Conservation (phyloP, 2,329 filamentous ascomycete species). For the Didymella lethalis region DNA sequence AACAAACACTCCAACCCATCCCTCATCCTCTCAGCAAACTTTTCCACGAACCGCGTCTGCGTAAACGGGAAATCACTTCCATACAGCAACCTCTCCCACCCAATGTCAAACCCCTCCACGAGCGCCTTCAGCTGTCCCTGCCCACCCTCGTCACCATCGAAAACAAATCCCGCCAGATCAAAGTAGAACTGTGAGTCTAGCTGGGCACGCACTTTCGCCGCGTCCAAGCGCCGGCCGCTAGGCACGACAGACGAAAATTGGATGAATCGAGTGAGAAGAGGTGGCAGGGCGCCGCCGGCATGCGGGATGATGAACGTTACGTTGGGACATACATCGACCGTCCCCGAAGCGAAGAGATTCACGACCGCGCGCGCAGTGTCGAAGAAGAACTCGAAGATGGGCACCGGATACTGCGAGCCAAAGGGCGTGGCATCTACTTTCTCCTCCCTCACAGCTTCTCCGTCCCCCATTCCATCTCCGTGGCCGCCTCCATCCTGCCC, state of each 20-base stretch:
- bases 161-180: slow-evolving; percentile 61
- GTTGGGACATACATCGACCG: slow-evolving; percentile 56
- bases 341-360: slow-evolving; percentile 60
- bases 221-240: slow-evolving; percentile 37
- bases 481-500: not conserved
- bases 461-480: too few species aligned
- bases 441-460: not conserved
- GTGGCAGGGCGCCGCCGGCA: slow-evolving; percentile 56
- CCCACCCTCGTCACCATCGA: slow-evolving; percentile 49
- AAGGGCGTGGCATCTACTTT: slow-evolving; percentile 49
- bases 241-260: slow-evolving; percentile 52
- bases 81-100: slow-evolving; percentile 56
- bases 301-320: slow-evolving; percentile 61
- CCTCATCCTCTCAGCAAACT: slow-evolving; percentile 54
- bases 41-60: slow-evolving; percentile 47
- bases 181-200: slow-evolving; percentile 59
- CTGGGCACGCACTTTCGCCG: slow-evolving; percentile 42
- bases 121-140: slow-evolving; percentile 58
- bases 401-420: slow-evolving; percentile 51
- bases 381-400: slow-evolving; percentile 63
- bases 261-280: slow-evolving; percentile 56
- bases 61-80: slow-evolving; percentile 64
- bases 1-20: slow-evolving; percentile 52
- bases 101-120: slow-evolving; percentile 52
- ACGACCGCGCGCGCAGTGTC: slow-evolving; percentile 60